phyloP scores from a whole-genome alignment of 768 basidiomycete genomes.

The Boletus tomentosulus region DNA sequence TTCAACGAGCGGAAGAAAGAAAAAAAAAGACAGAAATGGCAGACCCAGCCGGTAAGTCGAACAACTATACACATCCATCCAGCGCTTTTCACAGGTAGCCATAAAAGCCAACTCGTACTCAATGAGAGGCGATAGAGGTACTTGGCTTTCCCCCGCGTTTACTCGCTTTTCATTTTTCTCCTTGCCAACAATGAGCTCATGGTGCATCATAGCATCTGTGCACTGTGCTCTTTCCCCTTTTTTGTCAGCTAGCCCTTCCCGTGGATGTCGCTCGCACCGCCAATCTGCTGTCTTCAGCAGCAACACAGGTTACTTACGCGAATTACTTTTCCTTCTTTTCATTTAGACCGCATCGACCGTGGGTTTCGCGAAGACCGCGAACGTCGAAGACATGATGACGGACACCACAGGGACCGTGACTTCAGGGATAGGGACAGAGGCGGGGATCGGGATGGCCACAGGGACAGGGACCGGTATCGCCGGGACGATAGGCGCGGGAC shows the following conservation, averaged over 20 bases:
- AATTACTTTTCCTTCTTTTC: constrained; percentile 43
- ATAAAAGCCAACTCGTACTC: constrained; percentile 28
- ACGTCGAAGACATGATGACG: constrained; percentile 59
- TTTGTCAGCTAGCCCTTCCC: constrained; percentile 60
- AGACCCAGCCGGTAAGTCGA: constrained; percentile 55
- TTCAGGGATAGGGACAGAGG: constrained; percentile 42
- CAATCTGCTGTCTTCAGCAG: constrained; percentile 41
- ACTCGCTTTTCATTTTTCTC: constrained; percentile 33
- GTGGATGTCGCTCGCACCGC: constrained; percentile 36
- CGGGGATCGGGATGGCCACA: constrained; percentile 29
- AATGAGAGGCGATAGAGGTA: constrained; percentile 31
- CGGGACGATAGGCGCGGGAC: constrained; percentile 50
- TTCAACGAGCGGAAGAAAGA: constrained; percentile 14
- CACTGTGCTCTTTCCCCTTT: constrained; percentile 41
- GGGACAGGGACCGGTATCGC: constrained; percentile 35
- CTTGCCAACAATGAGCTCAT: constrained; percentile 55
- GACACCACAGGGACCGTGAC: constrained; percentile 50
- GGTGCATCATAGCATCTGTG: constrained; percentile 46
- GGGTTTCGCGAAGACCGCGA: constrained; percentile 64
- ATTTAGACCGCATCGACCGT: constrained; percentile 44
- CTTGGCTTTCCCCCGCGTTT: constrained; percentile 34
- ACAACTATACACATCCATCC: constrained; percentile 8
- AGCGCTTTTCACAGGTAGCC: constrained; percentile 27
- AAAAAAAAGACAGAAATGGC: constrained; percentile 32
- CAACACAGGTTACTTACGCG: constrained; percentile 49